Base-by-base conservation (phyloP, 768 basidiomycete genomes). In the Psilocybe subaeruginosa region DNA sequence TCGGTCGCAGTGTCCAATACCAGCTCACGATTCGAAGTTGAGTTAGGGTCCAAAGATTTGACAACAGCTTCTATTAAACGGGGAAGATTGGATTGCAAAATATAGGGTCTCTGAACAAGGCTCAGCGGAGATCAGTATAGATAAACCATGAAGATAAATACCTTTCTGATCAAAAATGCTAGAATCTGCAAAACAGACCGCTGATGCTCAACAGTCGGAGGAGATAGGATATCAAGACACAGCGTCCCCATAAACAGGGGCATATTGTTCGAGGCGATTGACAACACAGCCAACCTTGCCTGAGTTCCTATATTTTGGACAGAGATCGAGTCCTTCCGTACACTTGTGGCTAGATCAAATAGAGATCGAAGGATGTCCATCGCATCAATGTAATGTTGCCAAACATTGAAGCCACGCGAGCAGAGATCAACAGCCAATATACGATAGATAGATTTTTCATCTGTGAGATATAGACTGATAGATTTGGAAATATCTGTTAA, bases 221-320 rank as follows among this genome's bases (percentile, higher is more conserved):
- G 89, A 35, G 89, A 88, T 19, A 97, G 76, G 54, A 99, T 95
- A 69, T 98, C 97, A 64, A 97, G 81, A 3, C 90, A 88, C 43
- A 99, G 74, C 0, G 97, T 97, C 0, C 94, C 91, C 91, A 99
- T 98, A 77, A 99, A 97, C 9, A 99, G 73, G 4, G 88, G 86
- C 4, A 96, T 94, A 65, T 95, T 90, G 50, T 82, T 82, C 0
- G 87, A 82, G 0, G 95, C 95, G 46, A 98, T 91, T 45, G 91
- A 89, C 8, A 98, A 75, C 2, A 97, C 88, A 0, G 96, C 95
- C 19, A 84, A 74, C 47, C 97, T 83, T 0, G 96, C 95, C 67
- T 94, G 91, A 1, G 87, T 80, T 6, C 86, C 86, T 1, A 90
- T 81, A 64, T 91, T 89, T 61, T 91, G 88, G 4, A 84, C 65